phyloP scores from a whole-genome alignment of 2,329 filamentous ascomycete genomes.

The Nectriaceae sp. region DNA sequence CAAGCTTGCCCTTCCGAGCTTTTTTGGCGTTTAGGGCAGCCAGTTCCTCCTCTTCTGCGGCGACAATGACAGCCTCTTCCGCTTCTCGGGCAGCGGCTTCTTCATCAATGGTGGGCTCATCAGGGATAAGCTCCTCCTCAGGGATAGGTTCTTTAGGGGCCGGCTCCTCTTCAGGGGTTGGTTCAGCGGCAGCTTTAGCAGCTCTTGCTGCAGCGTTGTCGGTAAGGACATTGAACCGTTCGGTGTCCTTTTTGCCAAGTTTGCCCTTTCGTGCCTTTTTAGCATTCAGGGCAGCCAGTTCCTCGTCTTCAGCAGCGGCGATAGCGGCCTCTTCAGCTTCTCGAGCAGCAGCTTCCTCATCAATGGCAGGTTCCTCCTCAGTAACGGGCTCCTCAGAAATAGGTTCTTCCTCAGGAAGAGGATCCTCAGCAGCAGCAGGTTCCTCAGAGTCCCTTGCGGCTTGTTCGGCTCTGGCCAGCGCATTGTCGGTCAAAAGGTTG shows the following conservation, averaged over 20 bases:
- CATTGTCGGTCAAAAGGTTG: constrained; percentile 23
- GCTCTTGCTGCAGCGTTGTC: constrained; percentile 31
- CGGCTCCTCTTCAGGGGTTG: too few relatives aligned
- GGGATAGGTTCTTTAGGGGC: too few relatives aligned
- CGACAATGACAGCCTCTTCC: constrained; percentile 15
- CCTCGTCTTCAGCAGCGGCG: constrained; percentile 29
- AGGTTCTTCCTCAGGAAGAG: too few relatives aligned
- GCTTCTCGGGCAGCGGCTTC: constrained; percentile 10
- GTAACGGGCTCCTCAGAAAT: constrained; percentile 13
- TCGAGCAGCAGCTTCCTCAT: constrained; percentile 11
- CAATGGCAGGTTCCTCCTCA: constrained; percentile 7
- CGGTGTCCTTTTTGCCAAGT: constrained; percentile 23
- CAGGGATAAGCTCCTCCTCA: too few relatives aligned
- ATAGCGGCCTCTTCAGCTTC: constrained; percentile 12
- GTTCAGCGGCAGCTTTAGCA: constrained; percentile 44
- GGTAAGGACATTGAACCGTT: constrained; percentile 22
- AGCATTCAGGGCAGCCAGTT: constrained; percentile 19
- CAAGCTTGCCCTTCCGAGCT: constrained; percentile 21
- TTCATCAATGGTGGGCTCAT: constrained; percentile 40
- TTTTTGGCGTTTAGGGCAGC: constrained; percentile 20
- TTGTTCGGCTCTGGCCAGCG: constrained; percentile 21
- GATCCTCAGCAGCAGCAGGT: constrained; percentile 13
- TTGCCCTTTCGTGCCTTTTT: constrained; percentile 25
- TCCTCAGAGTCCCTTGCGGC: constrained; percentile 20
- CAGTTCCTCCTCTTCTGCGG: constrained; percentile 24